Conservation (phyloP, 257 asterid species). For the Voacanga thouarsii region DNA sequence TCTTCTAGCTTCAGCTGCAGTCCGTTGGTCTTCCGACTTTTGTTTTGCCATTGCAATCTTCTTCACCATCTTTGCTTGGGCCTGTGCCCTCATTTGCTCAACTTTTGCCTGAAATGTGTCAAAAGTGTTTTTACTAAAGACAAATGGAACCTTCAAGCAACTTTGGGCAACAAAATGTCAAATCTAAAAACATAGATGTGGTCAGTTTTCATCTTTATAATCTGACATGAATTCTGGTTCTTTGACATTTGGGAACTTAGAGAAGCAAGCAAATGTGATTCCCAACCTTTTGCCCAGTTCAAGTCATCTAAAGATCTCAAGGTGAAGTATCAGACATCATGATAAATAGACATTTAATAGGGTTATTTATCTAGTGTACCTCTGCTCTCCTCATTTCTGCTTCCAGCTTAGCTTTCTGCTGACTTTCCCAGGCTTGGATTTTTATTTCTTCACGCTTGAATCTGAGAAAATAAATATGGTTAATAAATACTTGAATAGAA, state of each 20-base stretch:
- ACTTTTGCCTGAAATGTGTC: slow-evolving; percentile 41
- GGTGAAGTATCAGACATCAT: not conserved
- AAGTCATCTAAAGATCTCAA: not conserved
- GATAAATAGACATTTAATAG: not conserved
- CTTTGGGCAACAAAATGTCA: not conserved
- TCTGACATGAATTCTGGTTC: not conserved
- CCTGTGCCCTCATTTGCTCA: slow-evolving; percentile 82
- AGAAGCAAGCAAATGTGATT: not conserved
- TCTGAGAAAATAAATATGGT: slow-evolving; percentile 35
- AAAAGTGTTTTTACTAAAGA: not conserved
- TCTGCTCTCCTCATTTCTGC: slow-evolving; percentile 96
- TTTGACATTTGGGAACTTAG: not conserved
- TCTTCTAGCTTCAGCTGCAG: slow-evolving; percentile 69
- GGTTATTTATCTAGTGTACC: slow-evolving; percentile 33
- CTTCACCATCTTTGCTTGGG: slow-evolving; percentile 84
- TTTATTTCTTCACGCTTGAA: slow-evolving; percentile 81
- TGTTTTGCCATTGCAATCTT: slow-evolving; percentile 85
- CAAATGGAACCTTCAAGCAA: not conserved
- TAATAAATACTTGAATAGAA: not conserved
- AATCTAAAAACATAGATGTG: not conserved
- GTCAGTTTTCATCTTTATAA: not conserved
- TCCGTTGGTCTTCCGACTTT: slow-evolving; percentile 75
- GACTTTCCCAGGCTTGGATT: slow-evolving; percentile 97
- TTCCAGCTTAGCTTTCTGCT: slow-evolving; percentile 85
- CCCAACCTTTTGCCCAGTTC: not conserved